Conservation (phyloP, 208 protist species). For the Leishmania gerbilli region DNA sequence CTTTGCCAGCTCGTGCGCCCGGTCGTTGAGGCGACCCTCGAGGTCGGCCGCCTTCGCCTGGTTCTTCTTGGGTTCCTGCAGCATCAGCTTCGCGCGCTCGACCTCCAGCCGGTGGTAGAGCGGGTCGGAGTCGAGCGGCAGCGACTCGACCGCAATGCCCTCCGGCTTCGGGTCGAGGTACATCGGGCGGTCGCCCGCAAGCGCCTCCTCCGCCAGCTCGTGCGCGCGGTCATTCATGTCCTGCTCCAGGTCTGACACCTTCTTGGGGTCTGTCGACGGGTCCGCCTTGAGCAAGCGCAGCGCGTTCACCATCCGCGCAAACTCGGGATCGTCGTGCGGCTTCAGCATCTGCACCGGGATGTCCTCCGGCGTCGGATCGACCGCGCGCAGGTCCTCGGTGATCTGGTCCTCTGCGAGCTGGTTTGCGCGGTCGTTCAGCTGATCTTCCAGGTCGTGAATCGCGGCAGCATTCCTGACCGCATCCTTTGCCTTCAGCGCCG, state of each 20-base stretch:
- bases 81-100: conserved; percentile 71
- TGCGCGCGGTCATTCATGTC: conserved; percentile 73
- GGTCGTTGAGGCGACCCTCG: conserved; percentile 72
- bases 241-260: conserved; percentile 63
- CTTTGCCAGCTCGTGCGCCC: conserved; percentile 75
- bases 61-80: conserved; percentile 63
- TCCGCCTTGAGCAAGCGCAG: conserved; percentile 60
- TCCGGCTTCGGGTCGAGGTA: conserved; percentile 67
- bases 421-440: conserved; percentile 70
- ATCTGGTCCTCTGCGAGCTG: conserved; percentile 69
- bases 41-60: conserved; percentile 64
- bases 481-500: conserved; percentile 60
- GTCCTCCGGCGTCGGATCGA: conserved; percentile 45
- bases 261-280: conserved; percentile 47
- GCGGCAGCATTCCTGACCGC: conserved; percentile 48
- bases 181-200: conserved; percentile 43
- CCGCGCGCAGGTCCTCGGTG: conserved; percentile 56
- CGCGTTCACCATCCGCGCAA: conserved; percentile 52
- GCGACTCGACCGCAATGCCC: conserved; percentile 51
- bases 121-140: conserved; percentile 62
- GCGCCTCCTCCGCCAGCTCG: conserved; percentile 60
- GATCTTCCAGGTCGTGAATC: conserved; percentile 67
- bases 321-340: conserved; percentile 70
- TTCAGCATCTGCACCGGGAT: conserved; percentile 64
- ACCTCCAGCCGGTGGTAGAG: conserved; percentile 73